A percentile compares a stretch with the other conserved stretches of the same genome.
phyloP scores from a whole-genome alignment of 345 rosid genomes.

The Geranium rotundifolium region DNA sequence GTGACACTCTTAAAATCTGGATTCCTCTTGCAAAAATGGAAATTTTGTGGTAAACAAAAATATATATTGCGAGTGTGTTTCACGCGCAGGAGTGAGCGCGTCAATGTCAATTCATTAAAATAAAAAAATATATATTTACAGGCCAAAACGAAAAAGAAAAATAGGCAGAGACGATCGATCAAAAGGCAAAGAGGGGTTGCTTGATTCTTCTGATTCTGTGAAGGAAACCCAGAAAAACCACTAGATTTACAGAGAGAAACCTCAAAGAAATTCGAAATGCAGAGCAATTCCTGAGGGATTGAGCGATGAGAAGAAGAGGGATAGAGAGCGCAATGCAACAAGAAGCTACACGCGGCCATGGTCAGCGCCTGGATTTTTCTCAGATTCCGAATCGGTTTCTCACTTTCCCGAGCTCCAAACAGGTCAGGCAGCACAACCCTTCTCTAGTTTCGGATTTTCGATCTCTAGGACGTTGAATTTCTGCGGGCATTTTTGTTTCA shows the following conservation, averaged over 20 bases:
- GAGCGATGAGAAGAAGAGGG: not conserved
- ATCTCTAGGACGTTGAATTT: not conserved
- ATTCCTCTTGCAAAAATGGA: too few species aligned
- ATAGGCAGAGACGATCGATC: not conserved
- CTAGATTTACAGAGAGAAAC: not conserved
- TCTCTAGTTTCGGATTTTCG: not conserved
- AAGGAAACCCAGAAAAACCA: not conserved
- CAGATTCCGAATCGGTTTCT: not conserved
- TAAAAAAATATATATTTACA: too few species aligned
- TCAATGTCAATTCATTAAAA: too few species aligned
- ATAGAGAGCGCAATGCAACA: not conserved
- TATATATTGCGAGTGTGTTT: too few species aligned
- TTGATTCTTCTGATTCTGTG: not conserved
- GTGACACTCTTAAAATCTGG: too few species aligned
- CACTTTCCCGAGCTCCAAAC: not conserved
- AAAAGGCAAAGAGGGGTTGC: too few species aligned
- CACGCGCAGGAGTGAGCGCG: too few species aligned
- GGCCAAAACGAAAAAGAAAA: not conserved
- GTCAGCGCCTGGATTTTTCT: not conserved
- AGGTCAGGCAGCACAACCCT: not conserved
- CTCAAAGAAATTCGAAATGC: not conserved
- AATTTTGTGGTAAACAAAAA: too few species aligned
- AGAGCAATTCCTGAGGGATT: not conserved
- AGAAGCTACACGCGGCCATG: not conserved
- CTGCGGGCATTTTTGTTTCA: not conserved